A percentile compares a stretch with the other conserved stretches of the same genome.
phyloP scores from a whole-genome alignment of 2,329 filamentous ascomycete genomes.

The Berkeleyomyces rouxiae region DNA sequence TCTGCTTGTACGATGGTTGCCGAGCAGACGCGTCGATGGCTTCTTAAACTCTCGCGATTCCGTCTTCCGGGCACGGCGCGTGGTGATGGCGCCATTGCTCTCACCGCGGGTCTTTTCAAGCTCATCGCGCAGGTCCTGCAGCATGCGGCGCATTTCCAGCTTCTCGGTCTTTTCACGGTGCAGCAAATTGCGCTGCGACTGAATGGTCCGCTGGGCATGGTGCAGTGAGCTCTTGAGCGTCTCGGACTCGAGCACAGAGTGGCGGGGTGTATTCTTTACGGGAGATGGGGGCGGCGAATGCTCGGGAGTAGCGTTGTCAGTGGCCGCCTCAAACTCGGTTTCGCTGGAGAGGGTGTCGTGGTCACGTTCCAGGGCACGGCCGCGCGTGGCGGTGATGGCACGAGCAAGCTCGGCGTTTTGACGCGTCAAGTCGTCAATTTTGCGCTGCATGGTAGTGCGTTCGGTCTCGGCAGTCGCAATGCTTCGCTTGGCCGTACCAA shows the following conservation, averaged over 20 bases:
- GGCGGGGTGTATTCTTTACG: constrained; percentile 69
- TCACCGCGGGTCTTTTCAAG: constrained; percentile 54
- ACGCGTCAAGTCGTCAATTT: constrained; percentile 69
- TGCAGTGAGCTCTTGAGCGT: constrained; percentile 86
- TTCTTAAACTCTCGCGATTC: constrained; percentile 63
- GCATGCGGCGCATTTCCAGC: constrained; percentile 82
- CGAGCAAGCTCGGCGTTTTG: constrained; percentile 86
- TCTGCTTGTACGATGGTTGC: constrained; percentile 52
- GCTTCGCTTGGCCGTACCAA: constrained; percentile 68
- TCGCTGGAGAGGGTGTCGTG: constrained; percentile 40
- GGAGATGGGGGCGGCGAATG: constrained; percentile 83
- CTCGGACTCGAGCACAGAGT: constrained; percentile 84
- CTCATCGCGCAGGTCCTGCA: constrained; percentile 89
- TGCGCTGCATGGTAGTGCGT: constrained; percentile 59
- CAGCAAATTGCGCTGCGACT: constrained; percentile 84
- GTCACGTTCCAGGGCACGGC: constrained; percentile 49
- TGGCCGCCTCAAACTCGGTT: constrained; percentile 46
- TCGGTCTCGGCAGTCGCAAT: constrained; percentile 65
- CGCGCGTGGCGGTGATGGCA: constrained; percentile 59
- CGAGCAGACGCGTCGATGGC: constrained; percentile 52
- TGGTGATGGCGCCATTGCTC: constrained; percentile 26
- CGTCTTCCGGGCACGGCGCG: constrained; percentile 41
- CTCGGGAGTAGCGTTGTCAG: constrained; percentile 62
- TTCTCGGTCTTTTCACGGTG: constrained; percentile 98
- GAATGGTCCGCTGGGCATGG: constrained; percentile 91